Base-by-base conservation (phyloP, 2,329 filamentous ascomycete species). In the Trichoderma polysporum region DNA sequence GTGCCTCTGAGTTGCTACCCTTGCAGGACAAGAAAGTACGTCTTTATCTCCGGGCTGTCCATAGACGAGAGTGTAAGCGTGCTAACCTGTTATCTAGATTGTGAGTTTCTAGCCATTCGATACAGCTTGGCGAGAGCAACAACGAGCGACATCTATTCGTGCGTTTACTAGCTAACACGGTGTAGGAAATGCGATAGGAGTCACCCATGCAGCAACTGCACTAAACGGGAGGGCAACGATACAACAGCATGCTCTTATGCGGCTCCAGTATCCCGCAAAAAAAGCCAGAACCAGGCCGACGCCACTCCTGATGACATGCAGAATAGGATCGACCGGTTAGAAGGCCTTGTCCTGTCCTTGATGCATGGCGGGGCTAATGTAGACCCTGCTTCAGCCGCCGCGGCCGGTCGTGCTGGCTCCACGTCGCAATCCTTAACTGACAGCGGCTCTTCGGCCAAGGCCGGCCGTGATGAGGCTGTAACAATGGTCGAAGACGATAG, bases 241-340 rank as follows among this genome's bases (percentile, higher is more conserved):
- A 89, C 90, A 15, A 81, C 85, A 65, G 91, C 92, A 66, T 98
- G 94, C 81, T 91, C 90, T 71, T 98, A 97, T 82, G 93, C 93
- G 54, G 85, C 88, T 60, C 90, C 88, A 41, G 79, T 83, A 35
- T 82, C 82, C 61, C 87, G 92, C 72, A 95, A 92, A 79, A 96
- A 92, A 84, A 89, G 82, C 74, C 86, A 90, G 78, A 86, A 80
- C 80, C 87, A 80, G 84, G 85, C 77, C 68, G 79, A 84, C 73
- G 80, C 84, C 64, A 88, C 79, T 72, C 93, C 94, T 58, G 94
- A 97, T 84, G 94, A 97, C 79, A 97, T 98, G 94, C 94, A 98
- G 82, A 97, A 96, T 76, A 91, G 95, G 77, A 98, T 98, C 81
- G 94, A 98, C 82, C 88, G 94, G 73, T 85, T 98, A 71, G 94